Evolutionary conservation across 306 rosid species (phyloP).

Genomic region (Rubus parviflorus): DNA sequence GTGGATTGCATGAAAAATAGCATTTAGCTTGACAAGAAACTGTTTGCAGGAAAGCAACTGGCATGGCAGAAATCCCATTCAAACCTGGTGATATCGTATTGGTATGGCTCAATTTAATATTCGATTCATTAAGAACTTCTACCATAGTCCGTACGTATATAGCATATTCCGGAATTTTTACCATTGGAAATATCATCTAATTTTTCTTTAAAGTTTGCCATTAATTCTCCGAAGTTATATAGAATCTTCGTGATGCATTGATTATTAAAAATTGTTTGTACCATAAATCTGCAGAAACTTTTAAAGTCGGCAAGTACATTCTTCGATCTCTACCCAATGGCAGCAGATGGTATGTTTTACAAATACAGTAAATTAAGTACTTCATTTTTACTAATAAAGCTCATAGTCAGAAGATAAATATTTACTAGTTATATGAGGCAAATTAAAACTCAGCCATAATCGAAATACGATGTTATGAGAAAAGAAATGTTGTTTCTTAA

Average conservation of each 20-base stretch:
- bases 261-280: neutral
- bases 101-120: constrained; percentile 22
- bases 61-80: constrained; percentile 52
- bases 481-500: neutral
- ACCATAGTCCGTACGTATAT: no score
- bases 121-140: no score
- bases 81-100: constrained; percentile 55
- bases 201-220: no score
- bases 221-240: neutral
- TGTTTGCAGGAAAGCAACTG: constrained; percentile 47
- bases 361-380: neutral
- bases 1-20: neutral
- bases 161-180: no score
- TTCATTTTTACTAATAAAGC: neutral
- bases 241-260: neutral
- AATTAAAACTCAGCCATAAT: neutral
- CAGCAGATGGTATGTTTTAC: constrained; percentile 41
- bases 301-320: constrained; percentile 32
- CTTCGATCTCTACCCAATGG: constrained; percentile 48
- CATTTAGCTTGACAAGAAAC: neutral
- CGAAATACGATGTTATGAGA: neutral
- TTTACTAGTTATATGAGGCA: neutral
- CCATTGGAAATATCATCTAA: no score
- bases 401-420: neutral
- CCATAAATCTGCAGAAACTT: constrained; percentile 38